A percentile compares a stretch with the other conserved stretches of the same genome.
Evolutionary conservation across 2,329 filamentous ascomycete genomes (phyloP).

Genomic region (Ascosphaera apis): DNA sequence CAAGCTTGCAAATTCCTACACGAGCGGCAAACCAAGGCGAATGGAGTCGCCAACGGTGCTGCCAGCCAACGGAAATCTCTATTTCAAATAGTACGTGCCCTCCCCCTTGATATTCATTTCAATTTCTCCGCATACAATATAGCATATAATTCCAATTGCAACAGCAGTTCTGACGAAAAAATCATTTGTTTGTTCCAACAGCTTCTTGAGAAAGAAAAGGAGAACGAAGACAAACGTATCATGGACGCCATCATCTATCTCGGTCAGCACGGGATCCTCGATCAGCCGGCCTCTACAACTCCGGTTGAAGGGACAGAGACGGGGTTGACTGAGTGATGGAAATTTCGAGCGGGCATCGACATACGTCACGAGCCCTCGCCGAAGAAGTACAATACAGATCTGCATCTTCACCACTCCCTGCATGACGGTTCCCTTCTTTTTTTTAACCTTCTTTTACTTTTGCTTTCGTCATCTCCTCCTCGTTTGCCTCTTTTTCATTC

Average conservation of each 20-base stretch:
- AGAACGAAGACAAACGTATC: constrained; percentile 18
- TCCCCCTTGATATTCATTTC: constrained; percentile 1
- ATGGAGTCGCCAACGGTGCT: constrained; percentile 10
- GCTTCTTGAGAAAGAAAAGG: constrained; percentile 20
- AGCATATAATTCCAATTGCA: too few relatives aligned
- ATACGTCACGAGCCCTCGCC: too few relatives aligned
- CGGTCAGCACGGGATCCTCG: constrained; percentile 19
- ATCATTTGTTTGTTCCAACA: too few relatives aligned
- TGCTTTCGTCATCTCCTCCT: background rate
- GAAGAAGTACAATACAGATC: too few relatives aligned
- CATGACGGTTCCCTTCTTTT: too few relatives aligned
- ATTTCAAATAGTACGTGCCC: constrained; percentile 18
- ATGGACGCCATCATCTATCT: constrained; percentile 21
- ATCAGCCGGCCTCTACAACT: constrained; percentile 8
- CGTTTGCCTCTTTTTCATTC: background rate
- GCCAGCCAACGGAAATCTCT: constrained; percentile 16
- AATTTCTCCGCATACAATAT: background rate
- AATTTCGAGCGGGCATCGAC: background rate
- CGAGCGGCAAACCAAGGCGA: constrained; percentile 14
- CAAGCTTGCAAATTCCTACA: constrained; percentile 21
- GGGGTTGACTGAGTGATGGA: too few relatives aligned
- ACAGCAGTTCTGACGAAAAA: too few relatives aligned
- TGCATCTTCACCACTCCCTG: too few relatives aligned
- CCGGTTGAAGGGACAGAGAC: too few relatives aligned
- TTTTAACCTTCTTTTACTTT: too few relatives aligned